Base-by-base conservation (phyloP, 345 rosid genomes). In the Lumnitzera littorea region DNA sequence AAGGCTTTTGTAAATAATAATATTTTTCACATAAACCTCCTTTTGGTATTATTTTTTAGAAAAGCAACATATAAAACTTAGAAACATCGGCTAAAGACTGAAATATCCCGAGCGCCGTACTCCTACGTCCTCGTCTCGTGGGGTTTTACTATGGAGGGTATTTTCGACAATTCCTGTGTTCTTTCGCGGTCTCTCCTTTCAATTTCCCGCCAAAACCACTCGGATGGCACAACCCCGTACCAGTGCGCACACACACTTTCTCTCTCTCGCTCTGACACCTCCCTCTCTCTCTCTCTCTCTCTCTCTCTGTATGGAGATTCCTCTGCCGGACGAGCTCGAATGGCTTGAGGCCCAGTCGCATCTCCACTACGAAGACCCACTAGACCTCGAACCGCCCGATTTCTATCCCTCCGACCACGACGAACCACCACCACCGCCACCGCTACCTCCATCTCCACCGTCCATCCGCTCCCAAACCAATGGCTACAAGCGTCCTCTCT, bases 311-410 rank as follows among this genome's bases (percentile, higher is more conserved):
- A 72, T 80, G 74, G 95, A 85, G 69, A 82, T 86, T 24, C 97
- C 96, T 16, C 75, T 67, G 1, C 84, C 91, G 3, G 96, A 86
- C 66, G 99, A 94, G 83, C 92, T 94, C 67, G 96, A 94, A 77
- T 78, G 86, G 71, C 92, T 90, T 13, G 99, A 87, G 76, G 84
- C 88, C 31, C 70, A 92, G 68, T 79, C 82, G 48, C 64, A 62
- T 60, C 59, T 62, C 46, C 67, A 72, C 59, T 91, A 84, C 46
- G 90, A 80, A 16, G 78, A 81, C 62, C 60, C 68, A 13, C 54
- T 65, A 15, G 83, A 81, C 61, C 69, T 50, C 54, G 66, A 74
- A 36, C 72, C 70, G 41, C 73, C 77, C 48, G 70, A 70, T 53
- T 60, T 54, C 47, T 51, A 61, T 62, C 78, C 78, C n/a, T 24